Base-by-base conservation (phyloP, 225 moss, liverwort and hornwort genomes). In the Climacium dendroides region DNA sequence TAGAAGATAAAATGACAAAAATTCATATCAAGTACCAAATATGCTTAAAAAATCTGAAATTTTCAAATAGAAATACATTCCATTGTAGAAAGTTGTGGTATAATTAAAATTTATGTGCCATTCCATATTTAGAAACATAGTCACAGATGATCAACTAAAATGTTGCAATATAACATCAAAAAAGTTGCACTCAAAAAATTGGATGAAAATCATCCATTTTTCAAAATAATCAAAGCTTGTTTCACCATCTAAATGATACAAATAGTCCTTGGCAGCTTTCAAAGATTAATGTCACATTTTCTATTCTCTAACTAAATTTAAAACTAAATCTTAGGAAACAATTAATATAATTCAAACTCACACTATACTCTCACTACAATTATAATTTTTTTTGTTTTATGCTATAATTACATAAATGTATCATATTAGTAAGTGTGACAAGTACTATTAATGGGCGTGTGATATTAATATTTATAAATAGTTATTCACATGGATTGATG, bases 71-170 rank as follows among this genome's bases (percentile, higher is more conserved):
- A 71, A 71, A 0, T 28, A 9, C 3, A 15, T 28, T 16, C 0
- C 9, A 15, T 1, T 2, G 0, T 45, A 29, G 48, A 74, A 2
- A 0, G 0, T 11, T 11, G 8, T 7, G 4, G 1, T 12, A 22
- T 34, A 34, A 32, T 34, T 34, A 5, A 20, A 22, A 8, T 8
- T 74, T 34, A 50, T 13, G 1, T 19, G 4, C 19, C 3, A 74
- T 0, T 48, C 7, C 0, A 4, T 50, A 52, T 34, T 32, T 19
- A 20, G 7, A 34, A 5, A 74, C 7, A 50, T 50, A 2, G 13
- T 74, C 8, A 22, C 13, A 35, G 5, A 52, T 75, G 6, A 0
- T 48, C 14, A 23, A 22, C 1, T 35, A 8, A 52, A 35, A 35
- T 14, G 2, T 50, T 8, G 22, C 5, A 52, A 34, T 3, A 52